These are phyloP conservation scores for Fonsecaea nubica DNA, from an alignment of 2,329 filamentous ascomycete genomes.

Conservation along the genomic window DNA sequence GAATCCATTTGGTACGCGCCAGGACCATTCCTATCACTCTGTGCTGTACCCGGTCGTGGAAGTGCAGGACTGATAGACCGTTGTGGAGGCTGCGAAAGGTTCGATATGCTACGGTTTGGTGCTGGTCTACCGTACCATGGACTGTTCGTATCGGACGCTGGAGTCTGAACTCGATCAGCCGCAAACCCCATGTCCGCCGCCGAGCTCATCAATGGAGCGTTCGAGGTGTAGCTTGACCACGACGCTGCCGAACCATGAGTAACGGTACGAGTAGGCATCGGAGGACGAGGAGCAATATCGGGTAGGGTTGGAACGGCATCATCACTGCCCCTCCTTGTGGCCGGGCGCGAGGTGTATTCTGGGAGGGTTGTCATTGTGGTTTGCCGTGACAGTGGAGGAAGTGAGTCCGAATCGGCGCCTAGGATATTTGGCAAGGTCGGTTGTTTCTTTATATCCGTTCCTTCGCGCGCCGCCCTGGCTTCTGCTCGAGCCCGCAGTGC, in stretches of 20 bases:
- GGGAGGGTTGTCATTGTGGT: constrained; percentile 69
- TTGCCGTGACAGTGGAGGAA: constrained; percentile 65
- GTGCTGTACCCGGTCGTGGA: constrained; percentile 39
- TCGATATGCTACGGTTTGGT: constrained; percentile 36
- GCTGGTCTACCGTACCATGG: constrained; percentile 34
- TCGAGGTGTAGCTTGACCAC: constrained; percentile 66
- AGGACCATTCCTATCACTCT: constrained; percentile 40
- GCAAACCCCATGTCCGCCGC: constrained; percentile 67
- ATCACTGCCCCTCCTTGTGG: constrained; percentile 53
- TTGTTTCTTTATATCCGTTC: constrained; percentile 44
- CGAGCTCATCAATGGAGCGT: constrained; percentile 66
- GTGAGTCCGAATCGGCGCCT: constrained; percentile 58
- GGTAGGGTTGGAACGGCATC: constrained; percentile 46
- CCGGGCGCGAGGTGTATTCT: constrained; percentile 66
- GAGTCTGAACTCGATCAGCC: constrained; percentile 36
- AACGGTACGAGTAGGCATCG: constrained; percentile 47
- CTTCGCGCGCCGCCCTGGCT: constrained; percentile 48
- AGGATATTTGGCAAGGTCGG: constrained; percentile 69
- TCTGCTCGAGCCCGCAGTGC: constrained; percentile 60
- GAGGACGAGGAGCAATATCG: constrained; percentile 55
- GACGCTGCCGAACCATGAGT: constrained; percentile 64
- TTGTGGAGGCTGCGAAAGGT: constrained; percentile 41
- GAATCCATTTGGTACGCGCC: constrained; percentile 43
- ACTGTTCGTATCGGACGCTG: constrained; percentile 41
- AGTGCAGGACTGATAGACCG: constrained; percentile 41